Percentiles rank a stretch among this genome's conserved stretches.
phyloP scores from a whole-genome alignment of 495 filamentous ascomycete species.

The Lophiostoma macrostomum region DNA sequence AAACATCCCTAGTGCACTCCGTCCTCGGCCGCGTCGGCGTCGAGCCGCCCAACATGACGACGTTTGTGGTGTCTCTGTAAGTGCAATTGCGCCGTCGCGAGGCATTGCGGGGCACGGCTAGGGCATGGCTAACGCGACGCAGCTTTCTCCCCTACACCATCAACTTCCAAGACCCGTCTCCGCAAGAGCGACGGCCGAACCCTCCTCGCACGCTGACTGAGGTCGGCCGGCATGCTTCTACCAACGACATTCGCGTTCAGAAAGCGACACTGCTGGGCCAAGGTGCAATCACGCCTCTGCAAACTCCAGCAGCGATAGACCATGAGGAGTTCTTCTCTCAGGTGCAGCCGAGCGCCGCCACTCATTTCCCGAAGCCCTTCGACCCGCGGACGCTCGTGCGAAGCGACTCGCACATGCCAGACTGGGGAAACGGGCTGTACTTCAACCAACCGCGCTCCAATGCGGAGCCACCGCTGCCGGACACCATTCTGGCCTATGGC shows the following conservation, averaged over 20 bases:
- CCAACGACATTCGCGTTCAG: constrained; percentile 43
- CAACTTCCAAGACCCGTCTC: constrained; percentile 56
- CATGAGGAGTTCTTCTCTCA: constrained; percentile 62
- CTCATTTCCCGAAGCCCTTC: constrained; percentile 44
- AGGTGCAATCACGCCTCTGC: constrained; percentile 47
- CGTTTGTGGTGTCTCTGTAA: constrained; percentile 39
- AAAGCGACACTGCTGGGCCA: constrained; percentile 16
- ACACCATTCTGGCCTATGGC: constrained; percentile 66
- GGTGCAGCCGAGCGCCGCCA: constrained; percentile 39
- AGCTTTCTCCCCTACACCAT: constrained; percentile 91
- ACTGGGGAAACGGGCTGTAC: constrained; percentile 57
- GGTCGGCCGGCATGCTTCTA: constrained; percentile 26
- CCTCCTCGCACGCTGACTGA: not conserved
- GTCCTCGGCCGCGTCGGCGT: too few species aligned
- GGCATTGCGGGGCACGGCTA: not conserved
- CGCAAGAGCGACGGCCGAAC: not conserved
- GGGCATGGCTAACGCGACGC: constrained; percentile 3
- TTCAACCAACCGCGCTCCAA: constrained; percentile 74
- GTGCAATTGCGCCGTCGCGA: constrained; percentile 4
- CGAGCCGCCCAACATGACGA: constrained; percentile 28
- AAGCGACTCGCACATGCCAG: constrained; percentile 62
- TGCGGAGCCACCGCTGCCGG: constrained; percentile 63
- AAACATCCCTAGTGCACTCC: too few species aligned
- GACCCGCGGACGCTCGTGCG: constrained; percentile 44
- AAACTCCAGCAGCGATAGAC: constrained; percentile 62